Evolutionary conservation across 768 basidiomycete species (phyloP).

Genomic region (Tephrocybe sp.): DNA sequence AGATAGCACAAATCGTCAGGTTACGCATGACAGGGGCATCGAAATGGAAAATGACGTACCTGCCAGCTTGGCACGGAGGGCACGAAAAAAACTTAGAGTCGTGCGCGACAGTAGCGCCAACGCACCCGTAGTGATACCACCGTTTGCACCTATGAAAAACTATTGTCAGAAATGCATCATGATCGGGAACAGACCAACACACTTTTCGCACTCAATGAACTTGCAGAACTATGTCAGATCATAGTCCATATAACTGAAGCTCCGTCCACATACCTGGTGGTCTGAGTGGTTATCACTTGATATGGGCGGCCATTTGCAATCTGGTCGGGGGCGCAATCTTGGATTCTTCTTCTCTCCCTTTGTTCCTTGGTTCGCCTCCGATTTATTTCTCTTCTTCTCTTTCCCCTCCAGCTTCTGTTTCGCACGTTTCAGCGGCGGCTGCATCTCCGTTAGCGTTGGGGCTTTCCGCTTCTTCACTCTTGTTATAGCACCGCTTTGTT

Average conservation of each 20-base stretch:
- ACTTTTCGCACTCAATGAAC: slow-evolving; percentile 15
- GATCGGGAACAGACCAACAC: background rate
- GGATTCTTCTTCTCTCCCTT: slow-evolving; percentile 10
- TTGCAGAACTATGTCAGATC: slow-evolving; percentile 21
- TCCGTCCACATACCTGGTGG: slow-evolving; percentile 2
- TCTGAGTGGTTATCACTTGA: slow-evolving; percentile 25
- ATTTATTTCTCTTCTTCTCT: slow-evolving; percentile 5
- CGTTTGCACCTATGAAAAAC: slow-evolving; percentile 29
- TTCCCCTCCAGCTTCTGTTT: slow-evolving; percentile 10
- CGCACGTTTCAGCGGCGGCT: slow-evolving; percentile 31
- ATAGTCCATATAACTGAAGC: background rate
- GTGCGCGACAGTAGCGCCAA: slow-evolving; percentile 29
- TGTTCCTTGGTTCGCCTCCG: background rate
- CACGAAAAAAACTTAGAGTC: slow-evolving; percentile 39
- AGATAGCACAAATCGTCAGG: background rate
- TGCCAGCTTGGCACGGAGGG: slow-evolving; percentile 34
- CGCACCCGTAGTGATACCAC: slow-evolving; percentile 56
- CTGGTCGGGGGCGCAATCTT: slow-evolving; percentile 5
- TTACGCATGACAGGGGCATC: background rate
- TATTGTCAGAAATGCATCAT: background rate
- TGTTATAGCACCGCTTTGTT: slow-evolving; percentile 26
- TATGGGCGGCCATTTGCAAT: slow-evolving; percentile 24
- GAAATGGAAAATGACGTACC: slow-evolving; percentile 23
- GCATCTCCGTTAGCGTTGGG: slow-evolving; percentile 13
- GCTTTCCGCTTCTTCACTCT: slow-evolving; percentile 31